Base-by-base conservation (phyloP, 305 asterid species). In the Fraxinus ornus region DNA sequence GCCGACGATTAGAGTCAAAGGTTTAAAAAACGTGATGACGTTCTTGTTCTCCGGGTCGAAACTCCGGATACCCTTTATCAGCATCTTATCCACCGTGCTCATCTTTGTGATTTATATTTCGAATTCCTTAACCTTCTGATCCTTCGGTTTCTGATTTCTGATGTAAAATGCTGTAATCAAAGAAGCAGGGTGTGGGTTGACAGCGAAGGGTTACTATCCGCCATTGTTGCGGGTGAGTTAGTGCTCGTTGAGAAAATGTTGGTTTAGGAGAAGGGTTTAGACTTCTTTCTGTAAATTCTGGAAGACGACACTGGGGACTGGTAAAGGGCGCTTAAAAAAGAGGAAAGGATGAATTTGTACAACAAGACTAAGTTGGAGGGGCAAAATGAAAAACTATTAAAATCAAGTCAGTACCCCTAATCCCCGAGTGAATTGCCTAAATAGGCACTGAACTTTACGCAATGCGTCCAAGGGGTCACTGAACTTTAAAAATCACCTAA, bases 51-150 rank as follows among this genome's bases (percentile, higher is more conserved):
- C 98, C 88, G 99, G 99, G 91, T 95, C 99, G 87, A 95, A 95
- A 87, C 99, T 95, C 92, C 99, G 96, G 91, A 95, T 95, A 26
- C 99, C 99, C 90, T 95, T 95, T 32, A 95, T 95, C 88, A 95
- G 88, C 99, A 95, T 95, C 85, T 95, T 95, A 82, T 95, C 99
- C 15, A 94, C 98, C 1, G 97, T 95, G 75, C 99, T 95, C 99
- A 95, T 95, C 72, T 88, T 90, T 47, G 13, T 5, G 30, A 36
- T 9, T 15, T 17, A 7, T 30, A 21, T 32, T 1, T 13, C 9
- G 24, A 79, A 49, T 15, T 49, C 76, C 75, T 74, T 47, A 79
- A 6, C 22, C 68, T 81, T 75, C 78, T 24, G n/a, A 17, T 64
- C 73, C 73, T 8, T 17, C 28, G 21, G 70, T 81, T 35, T 30